A percentile compares a stretch with the other conserved stretches of the same genome.
These are phyloP conservation scores for Kalmusia sp. DNA, from an alignment of 2,329 filamentous ascomycete species.

Conservation along the genomic window DNA sequence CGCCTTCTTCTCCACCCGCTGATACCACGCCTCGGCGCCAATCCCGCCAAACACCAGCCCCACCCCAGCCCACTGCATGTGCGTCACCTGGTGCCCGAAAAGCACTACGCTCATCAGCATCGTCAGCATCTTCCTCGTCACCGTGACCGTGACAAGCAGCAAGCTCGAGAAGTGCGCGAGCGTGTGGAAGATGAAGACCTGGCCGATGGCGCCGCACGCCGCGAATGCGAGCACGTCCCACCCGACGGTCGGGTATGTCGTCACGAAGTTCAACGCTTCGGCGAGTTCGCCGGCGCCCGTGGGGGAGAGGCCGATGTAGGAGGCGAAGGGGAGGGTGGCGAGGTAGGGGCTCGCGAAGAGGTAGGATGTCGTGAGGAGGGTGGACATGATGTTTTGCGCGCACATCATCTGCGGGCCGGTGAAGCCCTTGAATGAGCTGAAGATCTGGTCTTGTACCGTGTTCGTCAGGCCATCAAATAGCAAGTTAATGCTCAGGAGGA, in stretches of 20 bases:
- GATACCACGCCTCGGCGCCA: conserved; percentile 85
- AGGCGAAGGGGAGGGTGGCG: conserved; percentile 62
- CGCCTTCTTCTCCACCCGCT: conserved; percentile 79
- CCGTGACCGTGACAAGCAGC: conserved; percentile 92
- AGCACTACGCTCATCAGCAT: conserved; percentile 96
- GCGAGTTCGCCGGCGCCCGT: conserved; percentile 72
- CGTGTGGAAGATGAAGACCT: conserved; percentile 96
- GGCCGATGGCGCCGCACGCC: conserved; percentile 87
- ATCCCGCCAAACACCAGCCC: conserved; percentile 94
- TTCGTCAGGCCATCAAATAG: conserved; percentile 97
- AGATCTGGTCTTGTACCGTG: conserved; percentile 95
- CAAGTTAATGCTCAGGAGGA: conserved; percentile 86
- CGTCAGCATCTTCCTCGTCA: conserved; percentile 98
- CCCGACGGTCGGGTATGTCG: conserved; percentile 79
- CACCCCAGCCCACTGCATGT: conserved; percentile 95
- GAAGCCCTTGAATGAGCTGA: conserved; percentile 77
- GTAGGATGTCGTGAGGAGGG: conserved; percentile 76
- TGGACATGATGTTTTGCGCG: conserved; percentile 89
- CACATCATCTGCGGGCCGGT: conserved; percentile 99
- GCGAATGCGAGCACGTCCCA: conserved; percentile 90
- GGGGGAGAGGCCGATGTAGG: conserved; percentile 50
- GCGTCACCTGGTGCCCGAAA: conserved; percentile 85
- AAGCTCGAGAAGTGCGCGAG: conserved; percentile 90
- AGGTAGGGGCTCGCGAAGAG: conserved; percentile 81
- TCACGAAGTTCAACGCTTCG: conserved; percentile 82